These are phyloP conservation scores for Bonnemaisonia californica DNA, from an alignment of 31 red algal genomes.

Conservation along the genomic window DNA sequence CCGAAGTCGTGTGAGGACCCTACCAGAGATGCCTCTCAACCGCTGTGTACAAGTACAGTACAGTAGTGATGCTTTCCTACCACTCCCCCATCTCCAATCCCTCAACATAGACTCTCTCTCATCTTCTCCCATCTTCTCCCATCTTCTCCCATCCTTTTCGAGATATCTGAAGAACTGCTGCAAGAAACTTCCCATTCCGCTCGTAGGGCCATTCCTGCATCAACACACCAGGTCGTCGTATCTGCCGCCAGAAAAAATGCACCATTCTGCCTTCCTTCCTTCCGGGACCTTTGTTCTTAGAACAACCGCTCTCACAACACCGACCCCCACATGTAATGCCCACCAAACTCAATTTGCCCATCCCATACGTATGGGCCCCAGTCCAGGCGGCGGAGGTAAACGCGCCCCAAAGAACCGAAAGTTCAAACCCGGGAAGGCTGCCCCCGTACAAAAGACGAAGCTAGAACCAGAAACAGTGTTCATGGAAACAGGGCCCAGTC, in stretches of 20 bases:
- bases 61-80: no score
- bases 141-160: no score
- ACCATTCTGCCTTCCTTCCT: background rate
- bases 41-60: no score
- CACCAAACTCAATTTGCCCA: background rate
- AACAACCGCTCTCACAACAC: background rate
- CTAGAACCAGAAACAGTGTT: constrained; percentile 88
- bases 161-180: no score
- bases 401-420: constrained; percentile 9
- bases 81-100: no score
- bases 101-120: no score
- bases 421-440: constrained; percentile 44
- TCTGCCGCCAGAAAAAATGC: background rate
- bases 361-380: background rate
- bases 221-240: no score
- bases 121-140: no score
- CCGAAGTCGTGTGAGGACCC: background rate
- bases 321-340: background rate
- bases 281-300: background rate
- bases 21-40: no score
- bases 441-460: constrained; percentile 46
- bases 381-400: background rate
- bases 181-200: no score
- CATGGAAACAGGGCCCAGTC: constrained; percentile 71
- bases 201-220: no score